Conservation (phyloP, 2,329 filamentous ascomycete genomes). For the Fusarium palustre region DNA sequence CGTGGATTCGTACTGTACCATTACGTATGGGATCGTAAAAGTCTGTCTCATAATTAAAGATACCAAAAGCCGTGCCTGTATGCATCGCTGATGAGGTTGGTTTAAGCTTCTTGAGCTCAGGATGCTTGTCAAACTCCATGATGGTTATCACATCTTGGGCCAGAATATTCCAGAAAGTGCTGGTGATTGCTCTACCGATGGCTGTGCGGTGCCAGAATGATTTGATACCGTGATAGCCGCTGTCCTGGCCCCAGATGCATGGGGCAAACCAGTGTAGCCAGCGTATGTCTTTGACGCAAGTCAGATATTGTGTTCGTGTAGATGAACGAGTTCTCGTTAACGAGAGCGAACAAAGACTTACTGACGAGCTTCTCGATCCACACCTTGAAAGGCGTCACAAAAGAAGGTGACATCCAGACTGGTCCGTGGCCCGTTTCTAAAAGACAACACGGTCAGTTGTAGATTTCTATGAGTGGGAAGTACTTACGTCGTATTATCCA, state of each 20-base stretch:
- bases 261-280: conserved; percentile 13
- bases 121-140: conserved; percentile 59
- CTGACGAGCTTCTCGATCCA: conserved; percentile 5
- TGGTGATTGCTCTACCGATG: not conserved
- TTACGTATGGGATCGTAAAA: conserved; percentile 63
- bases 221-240: not conserved
- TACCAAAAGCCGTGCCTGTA: conserved; percentile 62
- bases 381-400: conserved; percentile 1
- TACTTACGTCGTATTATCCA: not conserved
- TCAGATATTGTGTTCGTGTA: not conserved
- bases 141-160: conserved; percentile 58
- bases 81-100: conserved; percentile 57
- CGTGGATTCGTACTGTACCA: conserved; percentile 60
- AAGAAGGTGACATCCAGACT: conserved; percentile 1
- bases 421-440: not conserved
- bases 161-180: conserved; percentile 61
- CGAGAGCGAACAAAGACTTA: rapidly evolving
- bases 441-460: not conserved
- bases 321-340: rapidly evolving
- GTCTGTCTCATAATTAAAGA: conserved; percentile 64
- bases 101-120: conserved; percentile 54
- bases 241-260: conserved; percentile 4
- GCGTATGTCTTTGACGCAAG: not conserved
- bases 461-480: rapidly evolving
- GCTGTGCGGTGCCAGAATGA: conserved; percentile 1